Conservation (phyloP, 257 asterid genomes). For the Capsicum chinense region DNA sequence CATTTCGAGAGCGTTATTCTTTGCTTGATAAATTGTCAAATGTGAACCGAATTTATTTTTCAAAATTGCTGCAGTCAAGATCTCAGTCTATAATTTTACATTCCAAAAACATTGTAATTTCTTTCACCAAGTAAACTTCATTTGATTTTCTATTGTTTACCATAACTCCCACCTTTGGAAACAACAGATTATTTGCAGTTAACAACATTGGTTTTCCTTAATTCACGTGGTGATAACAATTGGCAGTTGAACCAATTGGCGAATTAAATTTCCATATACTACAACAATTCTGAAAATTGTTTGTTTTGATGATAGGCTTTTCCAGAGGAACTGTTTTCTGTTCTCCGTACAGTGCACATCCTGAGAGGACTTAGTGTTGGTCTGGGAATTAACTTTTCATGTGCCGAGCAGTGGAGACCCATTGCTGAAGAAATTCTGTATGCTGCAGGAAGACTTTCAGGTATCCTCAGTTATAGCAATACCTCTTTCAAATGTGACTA, state of each 20-base stretch:
- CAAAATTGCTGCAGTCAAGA: neutral
- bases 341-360: slow-evolving; percentile 91
- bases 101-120: neutral
- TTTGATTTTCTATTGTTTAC: neutral
- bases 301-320: slow-evolving; percentile 59
- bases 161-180: neutral
- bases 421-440: slow-evolving; percentile 88
- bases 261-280: neutral
- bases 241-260: slow-evolving; percentile 1
- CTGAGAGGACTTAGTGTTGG: slow-evolving; percentile 98
- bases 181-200: neutral
- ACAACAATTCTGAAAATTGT: neutral
- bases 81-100: neutral
- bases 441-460: slow-evolving; percentile 73
- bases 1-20: neutral
- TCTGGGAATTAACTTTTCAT: slow-evolving; percentile 87
- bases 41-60: neutral
- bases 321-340: slow-evolving; percentile 96
- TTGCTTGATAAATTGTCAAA: neutral
- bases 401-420: slow-evolving; percentile 97
- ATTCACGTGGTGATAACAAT: slow-evolving; percentile 15
- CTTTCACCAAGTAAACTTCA: neutral
- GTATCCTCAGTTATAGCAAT: slow-evolving; percentile 35
- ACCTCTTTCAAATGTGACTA: neutral
- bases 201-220: neutral